phyloP scores from a whole-genome alignment of 352 stramenopile species.

The Peronospora belbahrii region DNA sequence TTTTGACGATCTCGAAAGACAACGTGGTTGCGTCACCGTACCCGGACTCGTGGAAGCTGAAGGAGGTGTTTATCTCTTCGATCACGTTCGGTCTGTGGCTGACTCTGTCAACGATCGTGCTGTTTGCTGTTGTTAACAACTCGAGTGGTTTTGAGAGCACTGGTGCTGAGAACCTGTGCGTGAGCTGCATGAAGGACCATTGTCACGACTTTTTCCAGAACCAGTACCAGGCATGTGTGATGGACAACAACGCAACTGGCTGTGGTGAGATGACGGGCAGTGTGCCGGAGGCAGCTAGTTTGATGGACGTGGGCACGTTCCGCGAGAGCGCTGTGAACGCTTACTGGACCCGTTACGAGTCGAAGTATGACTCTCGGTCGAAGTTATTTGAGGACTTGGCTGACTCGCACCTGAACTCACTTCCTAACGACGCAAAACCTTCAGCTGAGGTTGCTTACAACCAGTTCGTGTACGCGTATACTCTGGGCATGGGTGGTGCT shows the following conservation, averaged over 20 bases:
- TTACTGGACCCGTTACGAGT: slow-evolving; percentile 38
- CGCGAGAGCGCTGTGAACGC: slow-evolving; percentile 27
- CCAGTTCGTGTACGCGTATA: slow-evolving; percentile 59
- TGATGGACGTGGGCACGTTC: slow-evolving; percentile 35
- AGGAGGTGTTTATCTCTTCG: slow-evolving; percentile 60
- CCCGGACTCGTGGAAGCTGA: slow-evolving; percentile 66
- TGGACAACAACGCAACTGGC: slow-evolving; percentile 34
- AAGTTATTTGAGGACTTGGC: slow-evolving; percentile 51
- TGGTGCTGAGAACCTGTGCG: slow-evolving; percentile 59
- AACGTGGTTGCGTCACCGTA: slow-evolving; percentile 55
- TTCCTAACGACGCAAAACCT: slow-evolving; percentile 35
- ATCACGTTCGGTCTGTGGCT: slow-evolving; percentile 65
- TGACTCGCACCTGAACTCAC: slow-evolving; percentile 47
- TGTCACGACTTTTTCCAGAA: slow-evolving; percentile 55
- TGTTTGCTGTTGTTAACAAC: slow-evolving; percentile 58
- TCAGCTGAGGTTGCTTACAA: slow-evolving; percentile 37
- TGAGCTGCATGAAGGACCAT: slow-evolving; percentile 44
- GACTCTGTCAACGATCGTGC: slow-evolving; percentile 50
- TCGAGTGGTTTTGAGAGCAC: slow-evolving; percentile 41
- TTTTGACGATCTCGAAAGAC: slow-evolving; percentile 76
- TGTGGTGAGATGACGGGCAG: slow-evolving; percentile 59
- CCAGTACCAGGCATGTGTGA: slow-evolving; percentile 43
- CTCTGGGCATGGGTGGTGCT: slow-evolving; percentile 21
- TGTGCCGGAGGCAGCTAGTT: slow-evolving; percentile 31
- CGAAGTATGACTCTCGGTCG: slow-evolving; percentile 40